These are phyloP conservation scores for Chlorella vulgaris DNA, from an alignment of 139 green algal genomes.

Conservation along the genomic window DNA sequence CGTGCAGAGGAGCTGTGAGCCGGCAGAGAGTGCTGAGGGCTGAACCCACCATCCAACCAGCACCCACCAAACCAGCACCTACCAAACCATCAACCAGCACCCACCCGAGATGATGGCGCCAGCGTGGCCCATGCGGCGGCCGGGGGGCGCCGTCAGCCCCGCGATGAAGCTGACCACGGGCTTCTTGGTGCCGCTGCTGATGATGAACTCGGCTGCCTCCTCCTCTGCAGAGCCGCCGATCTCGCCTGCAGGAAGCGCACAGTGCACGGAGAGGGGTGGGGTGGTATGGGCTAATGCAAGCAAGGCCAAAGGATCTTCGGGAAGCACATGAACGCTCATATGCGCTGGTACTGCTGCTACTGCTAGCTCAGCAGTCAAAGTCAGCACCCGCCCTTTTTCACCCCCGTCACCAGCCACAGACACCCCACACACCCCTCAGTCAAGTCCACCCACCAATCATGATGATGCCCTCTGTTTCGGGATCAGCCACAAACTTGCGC, in stretches of 20 bases:
- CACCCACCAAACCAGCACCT: background rate
- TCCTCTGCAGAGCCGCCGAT: slow-evolving; percentile 99
- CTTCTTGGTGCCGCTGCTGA: slow-evolving; percentile 87
- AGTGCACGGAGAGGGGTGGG: too few species aligned
- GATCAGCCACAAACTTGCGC: slow-evolving; percentile 94
- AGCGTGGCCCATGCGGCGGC: slow-evolving; percentile 97
- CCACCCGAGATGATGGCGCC: slow-evolving; percentile 87
- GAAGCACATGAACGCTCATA: too few species aligned
- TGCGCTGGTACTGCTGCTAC: too few species aligned
- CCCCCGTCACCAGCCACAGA: too few species aligned
- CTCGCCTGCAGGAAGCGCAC: slow-evolving; percentile 56
- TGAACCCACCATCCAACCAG: background rate
- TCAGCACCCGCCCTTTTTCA: too few species aligned
- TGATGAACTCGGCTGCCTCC: slow-evolving; percentile 96
- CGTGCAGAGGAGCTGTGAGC: background rate
- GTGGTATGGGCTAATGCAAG: too few species aligned
- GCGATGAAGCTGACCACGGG: slow-evolving; percentile 99
- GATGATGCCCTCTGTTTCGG: slow-evolving; percentile 97
- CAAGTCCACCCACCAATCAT: slow-evolving; percentile 94
- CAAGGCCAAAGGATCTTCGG: too few species aligned
- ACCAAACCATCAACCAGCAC: background rate
- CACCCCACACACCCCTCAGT: background rate
- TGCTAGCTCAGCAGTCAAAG: too few species aligned
- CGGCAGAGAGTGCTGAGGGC: background rate
- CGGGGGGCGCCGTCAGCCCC: slow-evolving; percentile 95